Base-by-base conservation (phyloP, 1,284 basidiomycete genomes). In the Inonotus hispidus region DNA sequence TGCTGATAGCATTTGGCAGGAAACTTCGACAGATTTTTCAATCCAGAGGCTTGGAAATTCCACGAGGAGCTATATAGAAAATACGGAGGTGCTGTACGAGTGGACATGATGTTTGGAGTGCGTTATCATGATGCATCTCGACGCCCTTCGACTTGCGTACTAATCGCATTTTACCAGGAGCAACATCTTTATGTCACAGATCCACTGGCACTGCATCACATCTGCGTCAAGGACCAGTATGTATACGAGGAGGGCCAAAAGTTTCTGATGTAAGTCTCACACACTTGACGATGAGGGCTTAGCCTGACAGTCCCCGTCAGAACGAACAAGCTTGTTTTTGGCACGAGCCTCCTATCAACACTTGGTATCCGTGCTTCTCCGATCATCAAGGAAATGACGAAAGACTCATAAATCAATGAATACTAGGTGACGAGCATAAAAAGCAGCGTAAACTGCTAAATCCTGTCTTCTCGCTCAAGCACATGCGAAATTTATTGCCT, bases 101-200 rank as follows among this genome's bases (percentile, higher is more conserved):
- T 83, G 2, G 69, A 79, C 58, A 80, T 80, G 11, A 74, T 82
- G 61, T 80, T 84, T 53, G 81, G 82, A 58, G 82, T 82, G 66
- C 60, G 75, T 43, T 59, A 8, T 37, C 13, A 2, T 29, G 21
- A 13, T 32, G 13, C 50, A 13, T 52, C 10, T 32, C 7, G 11
- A 27, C 2, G n/a, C 8, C 7, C 8, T 52, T 7, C 19, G n/a
- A 21, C 46, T 19, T n/a, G 2, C 13, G 16, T n/a, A 52, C 8
- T 11, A 19, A 49, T 25, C 13, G 23, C 21, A 25, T 2, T 10
- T 11, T 39, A 2, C 6, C 4, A 55, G 53, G 53, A 55, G 16
- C 53, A 65, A 23, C 35, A 66, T 14, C 59, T 66, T 6, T 65
- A 60, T 27, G 62, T 66, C 3, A 58, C 56, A 29, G 67, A 68